phyloP scores from a whole-genome alignment of 371 early-diverging fungal genomes.

The Coemansia sp. region DNA sequence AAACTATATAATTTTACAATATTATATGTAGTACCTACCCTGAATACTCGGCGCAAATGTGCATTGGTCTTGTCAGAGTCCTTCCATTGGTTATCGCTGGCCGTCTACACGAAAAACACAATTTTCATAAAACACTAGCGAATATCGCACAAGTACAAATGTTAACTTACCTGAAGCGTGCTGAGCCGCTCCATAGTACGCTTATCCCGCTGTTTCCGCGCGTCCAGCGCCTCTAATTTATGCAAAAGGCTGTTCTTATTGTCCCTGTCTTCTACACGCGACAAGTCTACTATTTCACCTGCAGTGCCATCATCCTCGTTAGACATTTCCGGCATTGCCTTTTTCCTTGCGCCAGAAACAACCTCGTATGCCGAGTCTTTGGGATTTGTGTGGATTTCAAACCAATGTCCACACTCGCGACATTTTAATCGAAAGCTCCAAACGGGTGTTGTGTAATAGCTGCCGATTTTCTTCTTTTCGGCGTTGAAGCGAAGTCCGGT shows the following conservation, averaged over 20 bases:
- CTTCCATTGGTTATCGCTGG: constrained; percentile 58
- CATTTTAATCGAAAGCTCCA: constrained; percentile 91
- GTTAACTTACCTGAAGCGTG: constrained; percentile 18
- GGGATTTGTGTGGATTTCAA: constrained; percentile 94
- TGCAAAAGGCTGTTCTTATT: constrained; percentile 2
- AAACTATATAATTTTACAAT: no score
- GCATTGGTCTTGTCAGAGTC: constrained; percentile 77
- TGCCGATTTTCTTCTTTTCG: constrained; percentile 89
- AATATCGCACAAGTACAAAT: neutral
- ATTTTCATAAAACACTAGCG: neutral
- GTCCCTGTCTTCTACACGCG: neutral
- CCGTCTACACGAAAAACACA: constrained; percentile 44
- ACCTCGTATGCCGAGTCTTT: constrained; percentile 82
- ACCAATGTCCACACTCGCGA: constrained; percentile 80
- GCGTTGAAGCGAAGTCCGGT: constrained; percentile 89
- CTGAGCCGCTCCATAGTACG: constrained; percentile 6
- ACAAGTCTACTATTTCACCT: constrained; percentile 17
- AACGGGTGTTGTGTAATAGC: constrained; percentile 82
- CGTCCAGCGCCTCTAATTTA: constrained; percentile 30
- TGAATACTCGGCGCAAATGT: constrained; percentile 66
- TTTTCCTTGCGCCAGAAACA: constrained; percentile 71
- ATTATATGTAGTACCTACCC: constrained; percentile 49
- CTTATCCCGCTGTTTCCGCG: constrained; percentile 1
- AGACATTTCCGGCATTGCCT: constrained; percentile 56
- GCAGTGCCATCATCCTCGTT: neutral